These are phyloP conservation scores for Nannizzia gypsea DNA, from an alignment of 2,329 filamentous ascomycete genomes.

Conservation along the genomic window DNA sequence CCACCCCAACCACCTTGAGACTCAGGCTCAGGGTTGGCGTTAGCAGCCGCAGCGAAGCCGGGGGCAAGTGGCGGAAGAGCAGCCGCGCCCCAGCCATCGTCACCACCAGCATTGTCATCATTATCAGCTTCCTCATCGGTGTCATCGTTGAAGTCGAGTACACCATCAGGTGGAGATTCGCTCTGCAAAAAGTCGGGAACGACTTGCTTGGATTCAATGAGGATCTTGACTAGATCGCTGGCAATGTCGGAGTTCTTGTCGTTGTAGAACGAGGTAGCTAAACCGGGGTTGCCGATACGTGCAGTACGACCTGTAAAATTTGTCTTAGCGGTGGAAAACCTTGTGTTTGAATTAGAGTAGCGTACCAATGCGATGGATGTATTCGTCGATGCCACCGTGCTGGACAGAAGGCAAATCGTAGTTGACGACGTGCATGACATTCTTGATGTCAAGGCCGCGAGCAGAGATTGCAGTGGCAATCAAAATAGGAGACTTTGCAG, in stretches of 20 bases:
- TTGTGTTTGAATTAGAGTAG: background rate
- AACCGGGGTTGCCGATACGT: slow-evolving; percentile 75
- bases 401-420: slow-evolving; percentile 66
- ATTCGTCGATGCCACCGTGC: slow-evolving; percentile 85
- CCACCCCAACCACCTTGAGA: background rate
- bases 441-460: slow-evolving; percentile 77
- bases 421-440: slow-evolving; percentile 87
- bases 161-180: slow-evolving; percentile 36
- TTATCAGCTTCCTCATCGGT: slow-evolving; percentile 33
- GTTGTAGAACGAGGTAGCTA: slow-evolving; percentile 82
- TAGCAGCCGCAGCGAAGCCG: background rate
- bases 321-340: slow-evolving; percentile 1
- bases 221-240: slow-evolving; percentile 60
- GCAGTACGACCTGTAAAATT: slow-evolving; percentile 65
- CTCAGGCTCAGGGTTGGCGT: background rate
- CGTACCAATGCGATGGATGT: slow-evolving; percentile 82
- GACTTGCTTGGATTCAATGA: slow-evolving; percentile 65
- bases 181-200: slow-evolving; percentile 70
- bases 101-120: slow-evolving; percentile 3
- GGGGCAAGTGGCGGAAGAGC: background rate
- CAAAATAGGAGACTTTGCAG: slow-evolving; percentile 62
- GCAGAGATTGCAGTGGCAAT: slow-evolving; percentile 77
- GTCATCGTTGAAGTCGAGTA: slow-evolving; percentile 44
- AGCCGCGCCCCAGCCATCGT: background rate
- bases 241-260: slow-evolving; percentile 63